A percentile compares a stretch with the other conserved stretches of the same genome.
These are phyloP conservation scores for Candida taoyuanica DNA, from an alignment of 805 yeast species.

Conservation along the genomic window DNA sequence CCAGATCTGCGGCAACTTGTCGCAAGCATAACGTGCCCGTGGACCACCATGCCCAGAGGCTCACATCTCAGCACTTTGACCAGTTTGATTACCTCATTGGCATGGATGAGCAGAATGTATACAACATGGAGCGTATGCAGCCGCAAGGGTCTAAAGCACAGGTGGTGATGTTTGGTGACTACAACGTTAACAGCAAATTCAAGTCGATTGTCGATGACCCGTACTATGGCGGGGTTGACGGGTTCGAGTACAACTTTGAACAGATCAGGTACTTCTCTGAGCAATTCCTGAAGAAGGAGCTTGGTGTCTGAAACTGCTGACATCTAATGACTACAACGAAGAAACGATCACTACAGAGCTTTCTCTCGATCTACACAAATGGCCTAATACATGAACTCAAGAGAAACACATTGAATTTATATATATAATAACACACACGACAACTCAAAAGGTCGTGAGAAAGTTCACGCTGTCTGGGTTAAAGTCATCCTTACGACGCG, in stretches of 20 bases:
- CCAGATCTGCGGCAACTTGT: conserved; percentile 67
- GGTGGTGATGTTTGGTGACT: conserved; percentile 75
- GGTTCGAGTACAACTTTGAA: conserved; percentile 73
- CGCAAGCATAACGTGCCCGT: conserved; percentile 68
- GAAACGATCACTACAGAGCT: not conserved
- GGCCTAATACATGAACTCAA: no score
- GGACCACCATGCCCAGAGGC: conserved; percentile 70
- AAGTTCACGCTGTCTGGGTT: conserved; percentile 30
- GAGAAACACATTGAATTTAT: no score
- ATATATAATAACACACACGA: no score
- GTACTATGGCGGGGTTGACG: conserved; percentile 82
- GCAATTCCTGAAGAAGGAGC: conserved; percentile 55
- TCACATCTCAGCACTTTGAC: conserved; percentile 44
- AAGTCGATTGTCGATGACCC: conserved; percentile 77
- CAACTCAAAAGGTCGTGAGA: conserved; percentile 12
- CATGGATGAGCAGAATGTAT: conserved; percentile 61
- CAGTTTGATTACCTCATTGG: conserved; percentile 65
- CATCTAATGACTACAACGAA: not conserved
- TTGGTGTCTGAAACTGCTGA: conserved; percentile 8
- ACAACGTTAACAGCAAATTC: conserved; percentile 50
- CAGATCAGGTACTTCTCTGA: conserved; percentile 75
- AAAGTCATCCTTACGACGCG: conserved; percentile 56
- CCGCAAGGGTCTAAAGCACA: conserved; percentile 46
- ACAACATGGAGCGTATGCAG: conserved; percentile 44
- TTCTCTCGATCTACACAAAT: not conserved